Evolutionary conservation across 2,329 filamentous ascomycete species (phyloP), one percentile per base, ranked within the genome.

Genomic region (Phyllosticta citrichinensis): DNA sequence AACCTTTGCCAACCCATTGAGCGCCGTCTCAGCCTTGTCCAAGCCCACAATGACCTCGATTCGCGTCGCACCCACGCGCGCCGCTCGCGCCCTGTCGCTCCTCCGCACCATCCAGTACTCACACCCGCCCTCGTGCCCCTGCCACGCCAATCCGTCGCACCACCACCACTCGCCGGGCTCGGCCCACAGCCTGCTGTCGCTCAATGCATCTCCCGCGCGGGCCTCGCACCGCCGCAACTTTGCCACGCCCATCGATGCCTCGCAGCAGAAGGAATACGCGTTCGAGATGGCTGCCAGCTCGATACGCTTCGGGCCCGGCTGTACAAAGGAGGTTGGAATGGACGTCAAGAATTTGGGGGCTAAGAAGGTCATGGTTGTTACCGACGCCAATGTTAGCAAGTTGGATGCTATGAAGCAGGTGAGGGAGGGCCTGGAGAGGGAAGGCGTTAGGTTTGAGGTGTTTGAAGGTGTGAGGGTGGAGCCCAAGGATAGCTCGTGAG

Each of bases 211-310:
- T 12, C 81, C 83, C 75, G 81, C 81, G 50, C 33, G 33, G 8
- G 1, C 33, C 33, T 40, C 33, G 33, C 33, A 40, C 33, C 80
- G 80, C 51, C 76, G 83, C 51, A 79, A 82, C 63, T 76, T 92
- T 63, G 91, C 90, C n/a, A 93, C 90, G 0, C 90, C 92, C 0
- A 77, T 88, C 27, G 87, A 91, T 68, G 76, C 81, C 9, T 81
- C 83, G 2, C 83, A 85, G 65, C 83, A 91, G 69, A 96, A 95
- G 73, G 94, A 99, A 74, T 99, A 99, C 77, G 94, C 94, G 14
- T 99, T 99, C 71, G 94, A 99, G 74, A 96, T 99, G 93, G 94
- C 94, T 0, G 91, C 94, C 1, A 96, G 90, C 1, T 90, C 88
- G 27, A 97, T 99, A 69, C 86, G 94, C 12, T 99, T 97, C 68